Percentiles rank a stretch among this genome's conserved stretches.
Conservation (phyloP, 768 basidiomycete genomes). For the Panellus pusillus region DNA sequence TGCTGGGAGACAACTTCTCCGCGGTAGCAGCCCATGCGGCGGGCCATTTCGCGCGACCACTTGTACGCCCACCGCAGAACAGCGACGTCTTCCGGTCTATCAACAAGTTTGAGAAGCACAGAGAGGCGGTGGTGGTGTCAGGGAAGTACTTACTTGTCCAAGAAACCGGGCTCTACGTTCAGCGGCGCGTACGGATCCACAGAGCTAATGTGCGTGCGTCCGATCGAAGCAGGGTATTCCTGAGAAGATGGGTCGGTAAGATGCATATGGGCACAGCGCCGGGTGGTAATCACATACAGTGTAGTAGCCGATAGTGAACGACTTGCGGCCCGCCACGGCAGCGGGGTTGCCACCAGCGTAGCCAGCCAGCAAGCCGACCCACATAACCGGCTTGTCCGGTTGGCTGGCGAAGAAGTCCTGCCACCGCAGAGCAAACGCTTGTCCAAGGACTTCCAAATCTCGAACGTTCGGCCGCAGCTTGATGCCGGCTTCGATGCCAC, state of each 20-base stretch:
- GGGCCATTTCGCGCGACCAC: constrained; percentile 35
- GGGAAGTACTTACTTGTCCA: constrained; percentile 31
- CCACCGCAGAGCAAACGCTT: constrained; percentile 51
- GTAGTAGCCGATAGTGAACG: constrained; percentile 30
- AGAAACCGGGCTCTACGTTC: constrained; percentile 33
- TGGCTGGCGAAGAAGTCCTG: constrained; percentile 44
- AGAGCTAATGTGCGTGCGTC: constrained; percentile 39
- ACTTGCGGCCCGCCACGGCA: constrained; percentile 19
- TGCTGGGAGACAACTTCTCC: constrained; percentile 13
- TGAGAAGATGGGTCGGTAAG: no score
- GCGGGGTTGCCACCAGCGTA: constrained; percentile 19
- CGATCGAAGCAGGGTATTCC: constrained; percentile 34
- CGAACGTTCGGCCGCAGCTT: constrained; percentile 51
- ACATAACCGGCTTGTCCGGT: constrained; percentile 50
- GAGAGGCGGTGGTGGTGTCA: not conserved
- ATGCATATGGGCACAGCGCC: no score
- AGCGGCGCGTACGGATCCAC: constrained; percentile 30
- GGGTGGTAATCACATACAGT: constrained; percentile 31
- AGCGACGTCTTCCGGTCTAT: constrained; percentile 25
- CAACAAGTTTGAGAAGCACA: not conserved
- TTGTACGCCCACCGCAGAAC: constrained; percentile 38
- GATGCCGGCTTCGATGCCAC: constrained; percentile 53
- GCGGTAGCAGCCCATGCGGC: constrained; percentile 35
- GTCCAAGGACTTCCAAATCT: constrained; percentile 49
- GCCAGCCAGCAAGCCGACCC: constrained; percentile 40